Percentiles rank a stretch among this genome's conserved stretches.
Evolutionary conservation across 2,329 filamentous ascomycete species (phyloP).

Genomic region (Aspergillus alliaceus): DNA sequence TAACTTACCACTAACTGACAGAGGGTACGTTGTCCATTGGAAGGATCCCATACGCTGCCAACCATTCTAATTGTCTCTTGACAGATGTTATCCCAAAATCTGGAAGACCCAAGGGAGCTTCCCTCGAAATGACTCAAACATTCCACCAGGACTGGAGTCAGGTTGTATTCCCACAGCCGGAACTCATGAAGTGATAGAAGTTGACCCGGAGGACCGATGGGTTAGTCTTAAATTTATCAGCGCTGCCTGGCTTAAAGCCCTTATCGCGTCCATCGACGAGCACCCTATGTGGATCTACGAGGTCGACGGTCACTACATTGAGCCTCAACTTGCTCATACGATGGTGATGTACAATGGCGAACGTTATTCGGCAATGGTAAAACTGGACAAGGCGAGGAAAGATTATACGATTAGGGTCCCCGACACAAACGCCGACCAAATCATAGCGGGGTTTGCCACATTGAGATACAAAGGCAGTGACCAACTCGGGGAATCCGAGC

Average conservation of each 20-base stretch:
- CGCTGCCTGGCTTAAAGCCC: not conserved
- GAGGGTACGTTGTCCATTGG: slow-evolving; percentile 24
- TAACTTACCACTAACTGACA: slow-evolving; percentile 26
- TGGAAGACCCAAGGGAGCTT: slow-evolving; percentile 24
- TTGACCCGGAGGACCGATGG: not conserved
- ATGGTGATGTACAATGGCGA: slow-evolving; percentile 37
- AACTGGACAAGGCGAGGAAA: slow-evolving; percentile 36
- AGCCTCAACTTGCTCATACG: slow-evolving; percentile 37
- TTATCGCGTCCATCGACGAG: slow-evolving; percentile 36
- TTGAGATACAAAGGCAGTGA: not conserved
- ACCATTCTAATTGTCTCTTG: not conserved
- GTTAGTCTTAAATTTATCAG: not conserved
- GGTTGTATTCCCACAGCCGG: not conserved
- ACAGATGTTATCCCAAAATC: slow-evolving; percentile 24
- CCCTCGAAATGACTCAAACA: slow-evolving; percentile 20
- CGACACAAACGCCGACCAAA: slow-evolving; percentile 24
- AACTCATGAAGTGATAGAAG: not conserved
- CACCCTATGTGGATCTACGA: slow-evolving; percentile 46
- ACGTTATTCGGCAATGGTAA: slow-evolving; percentile 41
- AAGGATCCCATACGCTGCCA: no score
- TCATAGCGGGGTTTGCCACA: not conserved
- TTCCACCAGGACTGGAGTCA: not conserved
- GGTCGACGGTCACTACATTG: slow-evolving; percentile 43
- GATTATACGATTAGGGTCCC: slow-evolving; percentile 50
- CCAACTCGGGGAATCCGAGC: slow-evolving; percentile 20